These are phyloP conservation scores for Leishmania major DNA, from an alignment of 208 protist genomes.

Conservation along the genomic window DNA sequence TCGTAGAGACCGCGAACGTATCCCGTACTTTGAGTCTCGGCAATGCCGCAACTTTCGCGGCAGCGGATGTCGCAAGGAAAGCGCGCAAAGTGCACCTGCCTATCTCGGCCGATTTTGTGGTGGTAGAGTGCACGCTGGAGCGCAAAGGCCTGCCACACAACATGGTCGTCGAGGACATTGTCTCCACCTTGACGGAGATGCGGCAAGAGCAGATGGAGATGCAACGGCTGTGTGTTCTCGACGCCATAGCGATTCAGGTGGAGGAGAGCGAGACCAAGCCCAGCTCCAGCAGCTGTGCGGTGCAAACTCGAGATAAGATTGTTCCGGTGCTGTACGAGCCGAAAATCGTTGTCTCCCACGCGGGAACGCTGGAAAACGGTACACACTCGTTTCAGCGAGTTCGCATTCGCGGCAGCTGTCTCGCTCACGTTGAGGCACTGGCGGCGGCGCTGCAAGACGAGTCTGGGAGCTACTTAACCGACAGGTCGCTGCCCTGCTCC, in stretches of 20 bases:
- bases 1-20: slow-evolving; percentile 4
- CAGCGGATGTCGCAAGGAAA: neutral
- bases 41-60: neutral
- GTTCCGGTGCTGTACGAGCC: slow-evolving; percentile 87
- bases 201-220: slow-evolving; percentile 71
- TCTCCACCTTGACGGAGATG: slow-evolving; percentile 66
- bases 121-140: slow-evolving; percentile 84
- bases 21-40: slow-evolving; percentile 3
- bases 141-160: slow-evolving; percentile 81
- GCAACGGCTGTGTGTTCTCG: slow-evolving; percentile 64
- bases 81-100: slow-evolving; percentile 43
- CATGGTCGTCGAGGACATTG: slow-evolving; percentile 85
- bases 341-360: slow-evolving; percentile 78
- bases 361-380: slow-evolving; percentile 79
- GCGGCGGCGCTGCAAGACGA: slow-evolving; percentile 48
- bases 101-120: slow-evolving; percentile 72
- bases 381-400: slow-evolving; percentile 85
- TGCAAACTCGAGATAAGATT: slow-evolving; percentile 19
- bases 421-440: slow-evolving; percentile 79
- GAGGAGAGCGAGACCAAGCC: slow-evolving; percentile 8
- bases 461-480: slow-evolving; percentile 62
- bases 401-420: slow-evolving; percentile 84
- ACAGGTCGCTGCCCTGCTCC: slow-evolving; percentile 32
- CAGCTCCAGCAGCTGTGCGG: neutral
- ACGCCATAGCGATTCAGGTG: slow-evolving; percentile 35